Evolutionary conservation across 2,329 filamentous ascomycete species (phyloP).

Genomic region (Exserohilum rostratum): DNA sequence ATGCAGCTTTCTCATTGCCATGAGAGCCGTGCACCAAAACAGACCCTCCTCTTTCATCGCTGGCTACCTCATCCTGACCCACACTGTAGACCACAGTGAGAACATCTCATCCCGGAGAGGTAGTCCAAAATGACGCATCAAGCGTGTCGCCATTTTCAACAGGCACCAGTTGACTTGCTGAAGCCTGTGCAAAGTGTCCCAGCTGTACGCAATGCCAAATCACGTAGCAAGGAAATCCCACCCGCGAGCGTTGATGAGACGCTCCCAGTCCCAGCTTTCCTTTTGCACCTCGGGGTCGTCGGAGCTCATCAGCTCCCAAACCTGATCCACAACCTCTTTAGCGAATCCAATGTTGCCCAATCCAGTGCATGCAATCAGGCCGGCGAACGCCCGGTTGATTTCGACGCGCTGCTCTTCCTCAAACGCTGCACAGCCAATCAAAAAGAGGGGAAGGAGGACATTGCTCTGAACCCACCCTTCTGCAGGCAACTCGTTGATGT

Average conservation of each 20-base stretch:
- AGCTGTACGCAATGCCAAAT: not conserved
- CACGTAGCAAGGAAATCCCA: slow-evolving; percentile 68
- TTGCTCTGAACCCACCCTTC: slow-evolving; percentile 64
- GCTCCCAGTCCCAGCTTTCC: slow-evolving; percentile 65
- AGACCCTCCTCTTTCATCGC: slow-evolving; percentile 2
- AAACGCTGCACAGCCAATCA: slow-evolving; percentile 67
- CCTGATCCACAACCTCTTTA: slow-evolving; percentile 60
- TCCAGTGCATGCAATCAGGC: slow-evolving; percentile 61
- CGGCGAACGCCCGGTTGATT: slow-evolving; percentile 60
- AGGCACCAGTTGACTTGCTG: not conserved
- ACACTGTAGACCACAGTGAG: slow-evolving; percentile 3
- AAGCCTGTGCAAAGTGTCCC: not conserved
- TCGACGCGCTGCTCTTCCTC: slow-evolving; percentile 60
- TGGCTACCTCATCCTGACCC: slow-evolving; percentile 2
- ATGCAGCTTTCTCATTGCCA: slow-evolving; percentile 7
- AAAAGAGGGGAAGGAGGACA: slow-evolving; percentile 65
- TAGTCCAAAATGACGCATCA: not conserved
- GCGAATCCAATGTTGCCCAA: slow-evolving; percentile 65
- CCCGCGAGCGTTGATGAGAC: slow-evolving; percentile 62
- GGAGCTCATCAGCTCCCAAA: slow-evolving; percentile 65
- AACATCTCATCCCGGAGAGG: not conserved
- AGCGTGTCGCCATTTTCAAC: not conserved
- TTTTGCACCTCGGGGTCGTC: slow-evolving; percentile 56
- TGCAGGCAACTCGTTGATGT: slow-evolving; percentile 60
- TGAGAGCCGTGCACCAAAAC: slow-evolving; percentile 8